These are phyloP conservation scores for Calycina herbarum DNA, from an alignment of 2,329 filamentous ascomycete species.

Conservation along the genomic window DNA sequence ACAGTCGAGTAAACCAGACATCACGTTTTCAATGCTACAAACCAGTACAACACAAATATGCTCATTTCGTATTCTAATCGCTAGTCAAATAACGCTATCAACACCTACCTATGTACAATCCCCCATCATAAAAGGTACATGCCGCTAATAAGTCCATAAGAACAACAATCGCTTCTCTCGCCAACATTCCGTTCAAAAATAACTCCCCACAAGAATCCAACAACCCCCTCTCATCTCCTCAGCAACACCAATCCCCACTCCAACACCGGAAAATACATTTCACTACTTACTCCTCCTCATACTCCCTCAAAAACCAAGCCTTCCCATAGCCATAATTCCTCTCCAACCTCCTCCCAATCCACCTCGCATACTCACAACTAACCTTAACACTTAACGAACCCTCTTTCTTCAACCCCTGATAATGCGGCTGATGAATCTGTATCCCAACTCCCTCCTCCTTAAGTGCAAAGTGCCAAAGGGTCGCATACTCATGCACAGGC, in stretches of 20 bases:
- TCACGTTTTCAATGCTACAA: too few species aligned
- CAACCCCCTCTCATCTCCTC: background rate
- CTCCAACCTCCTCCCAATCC: background rate
- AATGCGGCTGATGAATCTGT: background rate
- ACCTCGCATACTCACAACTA: background rate
- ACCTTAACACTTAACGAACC: background rate
- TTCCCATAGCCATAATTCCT: background rate
- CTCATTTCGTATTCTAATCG: too few species aligned
- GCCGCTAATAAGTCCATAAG: too few species aligned
- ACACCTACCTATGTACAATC: too few species aligned
- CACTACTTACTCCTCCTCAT: background rate
- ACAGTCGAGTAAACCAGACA: too few species aligned
- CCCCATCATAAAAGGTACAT: too few species aligned
- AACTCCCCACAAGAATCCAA: too few species aligned
- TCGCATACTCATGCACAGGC: background rate
- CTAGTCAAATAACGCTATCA: too few species aligned
- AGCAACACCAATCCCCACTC: background rate
- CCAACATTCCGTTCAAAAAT: too few species aligned
- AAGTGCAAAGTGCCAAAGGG: background rate
- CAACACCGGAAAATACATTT: background rate
- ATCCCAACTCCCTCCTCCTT: background rate
- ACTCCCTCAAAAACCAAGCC: background rate
- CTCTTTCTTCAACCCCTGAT: background rate
- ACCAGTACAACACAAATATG: too few species aligned
- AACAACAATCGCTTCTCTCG: too few species aligned